These are phyloP conservation scores for Leptodontidium sp. DNA, from an alignment of 2,329 filamentous ascomycete genomes.

Conservation along the genomic window DNA sequence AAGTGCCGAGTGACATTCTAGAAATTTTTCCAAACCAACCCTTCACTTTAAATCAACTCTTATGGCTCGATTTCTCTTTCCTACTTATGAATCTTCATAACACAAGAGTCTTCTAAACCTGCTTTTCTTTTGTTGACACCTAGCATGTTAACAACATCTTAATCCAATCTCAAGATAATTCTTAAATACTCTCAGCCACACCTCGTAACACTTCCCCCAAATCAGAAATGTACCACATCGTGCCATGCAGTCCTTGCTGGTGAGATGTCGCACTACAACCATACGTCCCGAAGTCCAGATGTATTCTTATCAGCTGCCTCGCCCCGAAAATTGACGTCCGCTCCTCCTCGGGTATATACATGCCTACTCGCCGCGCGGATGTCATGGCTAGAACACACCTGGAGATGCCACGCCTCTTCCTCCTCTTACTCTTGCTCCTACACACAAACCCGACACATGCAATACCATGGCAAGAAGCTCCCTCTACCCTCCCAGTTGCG, in stretches of 20 bases:
- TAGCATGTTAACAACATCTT: neutral
- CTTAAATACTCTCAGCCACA: neutral
- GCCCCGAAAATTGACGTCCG: neutral
- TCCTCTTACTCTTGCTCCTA: neutral
- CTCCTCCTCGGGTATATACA: neutral
- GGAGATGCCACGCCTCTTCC: neutral
- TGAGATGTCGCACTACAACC: neutral
- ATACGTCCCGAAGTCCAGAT: neutral
- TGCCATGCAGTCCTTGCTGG: neutral
- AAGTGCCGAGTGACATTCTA: slow-evolving; percentile 15
- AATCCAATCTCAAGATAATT: neutral
- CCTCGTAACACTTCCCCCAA: neutral
- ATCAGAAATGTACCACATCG: neutral
- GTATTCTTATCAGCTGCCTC: neutral
- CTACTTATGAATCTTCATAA: neutral
- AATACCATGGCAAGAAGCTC: slow-evolving; percentile 3
- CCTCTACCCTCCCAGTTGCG: neutral
- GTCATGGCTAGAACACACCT: neutral
- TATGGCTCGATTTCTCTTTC: neutral
- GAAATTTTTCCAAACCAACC: slow-evolving; percentile 7
- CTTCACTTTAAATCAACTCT: slow-evolving; percentile 8
- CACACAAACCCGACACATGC: neutral
- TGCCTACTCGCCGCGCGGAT: neutral
- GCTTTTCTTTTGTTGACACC: neutral
- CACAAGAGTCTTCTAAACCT: neutral